Evolutionary conservation across 2,329 filamentous ascomycete genomes (phyloP).

Genomic region (Rhynchosporium secalis): DNA sequence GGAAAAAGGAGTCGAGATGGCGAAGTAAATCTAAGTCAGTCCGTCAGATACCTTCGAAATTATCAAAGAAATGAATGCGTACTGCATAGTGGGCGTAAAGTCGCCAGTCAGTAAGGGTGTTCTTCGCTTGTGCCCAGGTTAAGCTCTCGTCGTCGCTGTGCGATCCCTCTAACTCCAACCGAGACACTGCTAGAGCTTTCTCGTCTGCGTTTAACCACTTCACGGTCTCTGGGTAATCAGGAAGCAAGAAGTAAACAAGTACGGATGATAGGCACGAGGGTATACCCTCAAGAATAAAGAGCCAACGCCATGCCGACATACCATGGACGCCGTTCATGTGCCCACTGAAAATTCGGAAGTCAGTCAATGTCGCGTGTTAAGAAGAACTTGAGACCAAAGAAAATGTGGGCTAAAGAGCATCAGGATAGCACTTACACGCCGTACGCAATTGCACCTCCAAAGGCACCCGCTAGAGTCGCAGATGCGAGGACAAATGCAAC

Average conservation of each 20-base stretch:
- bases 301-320: conserved; percentile 37
- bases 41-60: neutral
- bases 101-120: conserved; percentile 50
- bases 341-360: conserved; percentile 11
- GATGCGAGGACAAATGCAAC: conserved; percentile 38
- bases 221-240: conserved; percentile 51
- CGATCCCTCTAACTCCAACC: conserved; percentile 46
- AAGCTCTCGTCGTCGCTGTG: conserved; percentile 45
- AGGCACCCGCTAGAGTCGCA: conserved; percentile 38
- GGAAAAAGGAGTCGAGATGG: conserved; percentile 56
- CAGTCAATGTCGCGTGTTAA: neutral
- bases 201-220: conserved; percentile 48
- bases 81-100: conserved; percentile 54
- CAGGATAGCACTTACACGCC: conserved; percentile 22
- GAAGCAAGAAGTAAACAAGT: conserved; percentile 48
- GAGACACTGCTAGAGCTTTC: conserved; percentile 43
- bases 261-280: conserved; percentile 49
- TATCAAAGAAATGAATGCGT: conserved; percentile 27
- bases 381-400: neutral
- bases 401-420: neutral
- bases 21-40: conserved; percentile 48
- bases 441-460: conserved; percentile 39
- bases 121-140: conserved; percentile 50
- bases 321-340: conserved; percentile 36
- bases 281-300: conserved; percentile 39